Evolutionary conservation across 352 stramenopile species (phyloP).

Genomic region (Globisporangium cylindrosporum): DNA sequence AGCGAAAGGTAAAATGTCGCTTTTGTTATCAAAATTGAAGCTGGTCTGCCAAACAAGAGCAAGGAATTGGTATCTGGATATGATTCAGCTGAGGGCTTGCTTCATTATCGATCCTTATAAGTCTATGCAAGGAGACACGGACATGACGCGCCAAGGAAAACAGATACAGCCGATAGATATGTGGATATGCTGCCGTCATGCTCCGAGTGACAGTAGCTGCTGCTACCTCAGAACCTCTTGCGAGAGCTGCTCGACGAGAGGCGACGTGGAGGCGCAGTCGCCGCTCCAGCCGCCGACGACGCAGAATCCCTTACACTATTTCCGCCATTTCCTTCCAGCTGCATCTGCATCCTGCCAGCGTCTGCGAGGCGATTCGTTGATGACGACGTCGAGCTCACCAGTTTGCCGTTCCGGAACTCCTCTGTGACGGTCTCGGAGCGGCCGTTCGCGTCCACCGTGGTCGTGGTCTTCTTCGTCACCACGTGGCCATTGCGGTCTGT

Average conservation of each 20-base stretch:
- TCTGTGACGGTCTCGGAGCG: slow-evolving; percentile 59
- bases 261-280: background rate
- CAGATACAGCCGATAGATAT: background rate
- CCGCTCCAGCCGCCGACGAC: background rate
- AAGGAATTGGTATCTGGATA: background rate
- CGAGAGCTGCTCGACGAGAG: slow-evolving; percentile 16
- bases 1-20: background rate
- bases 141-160: background rate
- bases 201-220: no score
- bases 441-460: slow-evolving; percentile 47
- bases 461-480: slow-evolving; percentile 79
- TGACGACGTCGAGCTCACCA: slow-evolving; percentile 54
- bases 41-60: no score
- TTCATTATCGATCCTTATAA: background rate
- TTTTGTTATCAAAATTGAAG: no score
- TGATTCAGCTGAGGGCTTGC: background rate
- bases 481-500: slow-evolving; percentile 64
- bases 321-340: slow-evolving; percentile 16
- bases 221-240: slow-evolving; percentile 6
- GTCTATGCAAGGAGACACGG: background rate
- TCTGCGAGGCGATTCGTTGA: slow-evolving; percentile 40
- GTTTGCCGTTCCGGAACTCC: slow-evolving; percentile 65
- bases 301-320: no score
- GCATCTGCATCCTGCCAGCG: slow-evolving; percentile 63
- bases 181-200: background rate